phyloP scores from a whole-genome alignment of 2,329 filamentous ascomycete species.

The Lachnellula occidentalis region DNA sequence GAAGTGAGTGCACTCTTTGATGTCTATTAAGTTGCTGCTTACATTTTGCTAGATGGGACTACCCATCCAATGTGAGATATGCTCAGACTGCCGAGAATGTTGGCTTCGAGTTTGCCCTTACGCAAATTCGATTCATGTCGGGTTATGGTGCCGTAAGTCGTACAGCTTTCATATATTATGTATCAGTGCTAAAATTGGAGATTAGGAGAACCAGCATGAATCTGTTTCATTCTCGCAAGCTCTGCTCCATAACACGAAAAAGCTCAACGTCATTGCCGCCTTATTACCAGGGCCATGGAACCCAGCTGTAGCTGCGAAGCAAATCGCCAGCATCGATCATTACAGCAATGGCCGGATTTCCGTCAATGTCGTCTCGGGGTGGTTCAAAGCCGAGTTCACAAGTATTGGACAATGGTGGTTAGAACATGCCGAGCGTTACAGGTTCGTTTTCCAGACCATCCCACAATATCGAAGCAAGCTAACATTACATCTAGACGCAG shows the following conservation, averaged over 20 bases:
- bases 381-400: constrained; percentile 49
- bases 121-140: constrained; percentile 48
- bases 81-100: constrained; percentile 42
- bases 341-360: constrained; percentile 46
- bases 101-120: constrained; percentile 47
- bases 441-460: constrained; percentile 14
- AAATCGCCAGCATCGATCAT: constrained; percentile 48
- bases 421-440: constrained; percentile 47
- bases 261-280: constrained; percentile 46
- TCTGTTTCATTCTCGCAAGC: constrained; percentile 48
- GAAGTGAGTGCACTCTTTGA: constrained; percentile 1
- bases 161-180: not conserved
- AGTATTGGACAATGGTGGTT: constrained; percentile 50
- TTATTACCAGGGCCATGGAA: constrained; percentile 47
- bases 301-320: constrained; percentile 46
- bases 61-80: constrained; percentile 43
- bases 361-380: constrained; percentile 48
- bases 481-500: constrained; percentile 29
- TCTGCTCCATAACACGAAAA: constrained; percentile 41
- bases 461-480: not conserved
- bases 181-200: not conserved
- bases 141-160: constrained; percentile 39
- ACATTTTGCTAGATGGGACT: constrained; percentile 36
- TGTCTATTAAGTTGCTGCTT: not conserved
- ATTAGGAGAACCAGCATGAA: constrained; percentile 42